phyloP scores from a whole-genome alignment of 345 rosid genomes.

The Linum usitatissimum region DNA sequence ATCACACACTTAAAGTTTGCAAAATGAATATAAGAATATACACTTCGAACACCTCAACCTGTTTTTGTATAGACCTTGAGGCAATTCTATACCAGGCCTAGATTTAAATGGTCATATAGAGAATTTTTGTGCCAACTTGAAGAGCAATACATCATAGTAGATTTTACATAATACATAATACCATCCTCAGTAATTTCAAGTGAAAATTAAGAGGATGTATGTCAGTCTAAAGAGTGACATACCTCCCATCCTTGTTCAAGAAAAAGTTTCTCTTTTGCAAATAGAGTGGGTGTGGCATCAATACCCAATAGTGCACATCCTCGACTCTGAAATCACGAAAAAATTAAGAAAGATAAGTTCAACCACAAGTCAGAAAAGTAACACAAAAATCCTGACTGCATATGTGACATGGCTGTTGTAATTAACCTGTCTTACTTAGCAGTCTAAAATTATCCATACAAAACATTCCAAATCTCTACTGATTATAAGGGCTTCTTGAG shows the following conservation, averaged over 20 bases:
- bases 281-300: slow-evolving; percentile 71
- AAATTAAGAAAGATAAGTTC: background rate
- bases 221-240: slow-evolving; percentile 8
- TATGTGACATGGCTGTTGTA: background rate
- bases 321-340: slow-evolving; percentile 58
- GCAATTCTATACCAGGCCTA: background rate
- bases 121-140: background rate
- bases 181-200: background rate
- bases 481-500: background rate
- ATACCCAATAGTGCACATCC: slow-evolving; percentile 89
- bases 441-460: background rate
- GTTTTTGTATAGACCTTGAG: background rate
- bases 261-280: slow-evolving; percentile 74
- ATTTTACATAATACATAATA: no score
- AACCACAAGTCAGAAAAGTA: background rate
- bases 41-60: background rate
- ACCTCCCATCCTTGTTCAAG: slow-evolving; percentile 96
- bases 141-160: background rate
- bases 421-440: background rate
- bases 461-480: background rate
- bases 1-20: no score
- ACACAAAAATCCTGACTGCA: background rate
- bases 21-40: background rate
- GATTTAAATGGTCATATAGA: background rate
- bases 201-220: background rate